Base-by-base conservation (phyloP, 495 filamentous ascomycete species). In the Penicillium steckii region DNA sequence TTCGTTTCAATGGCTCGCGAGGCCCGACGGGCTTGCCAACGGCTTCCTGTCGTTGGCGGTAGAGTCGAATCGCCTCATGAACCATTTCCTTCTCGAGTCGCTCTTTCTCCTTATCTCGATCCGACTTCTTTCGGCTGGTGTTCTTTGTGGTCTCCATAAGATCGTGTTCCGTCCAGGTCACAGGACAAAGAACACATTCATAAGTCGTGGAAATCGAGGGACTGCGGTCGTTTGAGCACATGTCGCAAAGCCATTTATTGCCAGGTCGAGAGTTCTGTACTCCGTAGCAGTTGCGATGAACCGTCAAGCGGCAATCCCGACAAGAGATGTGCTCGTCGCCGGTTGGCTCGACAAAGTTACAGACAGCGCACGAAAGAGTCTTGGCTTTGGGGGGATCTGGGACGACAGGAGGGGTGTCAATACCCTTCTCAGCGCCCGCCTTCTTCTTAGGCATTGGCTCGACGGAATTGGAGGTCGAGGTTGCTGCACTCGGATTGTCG, bases 221-320 rank as follows among this genome's bases (percentile, higher is more conserved):
- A 52, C 82, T 89, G 59, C 90, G 88, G 60, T 98, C 94, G 64
- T 98, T 98, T 10, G 83, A 75, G 72, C 94, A 98, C 82, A 89
- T 93, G 69, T 98, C 94, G 69, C 94, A 98, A 17, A 88, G 78
- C 94, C 94, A 98, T 69, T 95, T 95, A 45, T 78, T 80, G 23
- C 79, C 77, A 33, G 81, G 81, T n/a, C 85, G 81, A 40, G 78
- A 79, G 23, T 89, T 84, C 2, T 81, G 68, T 25, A 97, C 78
- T 15, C 94, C 94, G 67, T 97, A 98, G 67, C 94, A 98, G 48
- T 84, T 85, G 37, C 87, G 85, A 66, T 98, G 94, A n/a, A 98
- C 93, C 1, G 91, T 89, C 60, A 98, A 74, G 41, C 89, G 86
- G 65, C 94, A 98, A 60, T 93, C 88, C 48, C 79, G 79, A 62